Evolutionary conservation across 2,329 filamentous ascomycete genomes (phyloP).

Genomic region (Macroventuria anomochaeta): DNA sequence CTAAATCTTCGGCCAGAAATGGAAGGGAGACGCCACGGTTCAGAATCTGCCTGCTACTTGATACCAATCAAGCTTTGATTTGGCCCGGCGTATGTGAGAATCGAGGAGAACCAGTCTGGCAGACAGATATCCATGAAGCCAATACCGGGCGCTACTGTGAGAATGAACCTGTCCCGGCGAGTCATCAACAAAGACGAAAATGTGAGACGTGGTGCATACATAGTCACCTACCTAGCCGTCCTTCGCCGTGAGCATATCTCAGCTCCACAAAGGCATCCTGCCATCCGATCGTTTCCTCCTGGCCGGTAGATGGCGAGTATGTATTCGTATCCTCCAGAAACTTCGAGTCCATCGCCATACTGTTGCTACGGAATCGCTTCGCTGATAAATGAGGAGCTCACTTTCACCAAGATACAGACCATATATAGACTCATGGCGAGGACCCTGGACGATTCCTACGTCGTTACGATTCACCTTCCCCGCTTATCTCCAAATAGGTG

Average conservation of each 20-base stretch:
- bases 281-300: not conserved
- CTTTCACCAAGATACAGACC: not conserved
- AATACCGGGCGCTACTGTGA: constrained; percentile 33
- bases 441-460: not conserved
- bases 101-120: constrained; percentile 48
- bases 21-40: not conserved
- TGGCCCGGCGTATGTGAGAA: constrained; percentile 47
- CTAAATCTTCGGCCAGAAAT: not conserved
- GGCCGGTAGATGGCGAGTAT: not conserved
- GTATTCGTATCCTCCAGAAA: not conserved
- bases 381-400: not conserved
- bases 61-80: constrained; percentile 51
- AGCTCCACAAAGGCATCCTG: not conserved
- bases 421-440: not conserved
- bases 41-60: not conserved
- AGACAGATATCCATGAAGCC: constrained; percentile 50
- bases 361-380: not conserved
- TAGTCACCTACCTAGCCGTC: constrained; percentile 4
- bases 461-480: not conserved
- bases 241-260: constrained; percentile 1
- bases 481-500: constrained; percentile 3
- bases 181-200: constrained; percentile 2
- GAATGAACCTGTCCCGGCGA: constrained; percentile 37
- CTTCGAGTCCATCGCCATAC: not conserved
- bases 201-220: not conserved